Conservation (phyloP, 2,329 filamentous ascomycete genomes). For the Graphilbum fragrans region DNA sequence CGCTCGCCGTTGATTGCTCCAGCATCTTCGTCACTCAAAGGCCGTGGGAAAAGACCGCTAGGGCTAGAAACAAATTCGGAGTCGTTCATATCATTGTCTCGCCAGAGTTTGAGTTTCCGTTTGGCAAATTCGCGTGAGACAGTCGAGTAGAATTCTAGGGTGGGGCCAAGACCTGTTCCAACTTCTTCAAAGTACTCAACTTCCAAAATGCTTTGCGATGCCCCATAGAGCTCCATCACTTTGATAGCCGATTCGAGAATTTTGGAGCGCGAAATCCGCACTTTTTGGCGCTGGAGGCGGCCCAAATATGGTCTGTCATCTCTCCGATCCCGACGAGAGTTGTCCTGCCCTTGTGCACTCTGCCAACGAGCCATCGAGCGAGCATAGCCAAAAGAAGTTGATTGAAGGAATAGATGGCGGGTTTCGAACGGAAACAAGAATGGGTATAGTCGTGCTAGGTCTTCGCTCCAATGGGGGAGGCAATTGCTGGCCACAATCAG, state of each 20-base stretch:
- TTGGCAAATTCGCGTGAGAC: constrained; percentile 96
- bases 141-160: constrained; percentile 93
- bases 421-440: constrained; percentile 99
- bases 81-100: constrained; percentile 69
- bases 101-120: constrained; percentile 94
- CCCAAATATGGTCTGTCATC: constrained; percentile 89
- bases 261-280: constrained; percentile 89
- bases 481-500: constrained; percentile 96
- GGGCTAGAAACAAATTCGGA: constrained; percentile 73
- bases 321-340: constrained; percentile 68
- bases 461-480: constrained; percentile 89
- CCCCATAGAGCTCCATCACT: constrained; percentile 96
- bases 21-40: constrained; percentile 69
- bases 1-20: constrained; percentile 70
- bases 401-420: constrained; percentile 90
- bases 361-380: constrained; percentile 97
- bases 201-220: constrained; percentile 90
- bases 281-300: constrained; percentile 86
- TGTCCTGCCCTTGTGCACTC: constrained; percentile 72
- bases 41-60: constrained; percentile 81
- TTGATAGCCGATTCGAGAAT: constrained; percentile 95
- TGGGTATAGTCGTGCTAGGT: constrained; percentile 82
- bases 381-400: constrained; percentile 95
- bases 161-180: constrained; percentile 88
- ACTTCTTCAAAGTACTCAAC: constrained; percentile 99